Percentiles rank a stretch among this genome's conserved stretches.
phyloP scores from a whole-genome alignment of 345 rosid species.

The Reutealis trisperma region DNA sequence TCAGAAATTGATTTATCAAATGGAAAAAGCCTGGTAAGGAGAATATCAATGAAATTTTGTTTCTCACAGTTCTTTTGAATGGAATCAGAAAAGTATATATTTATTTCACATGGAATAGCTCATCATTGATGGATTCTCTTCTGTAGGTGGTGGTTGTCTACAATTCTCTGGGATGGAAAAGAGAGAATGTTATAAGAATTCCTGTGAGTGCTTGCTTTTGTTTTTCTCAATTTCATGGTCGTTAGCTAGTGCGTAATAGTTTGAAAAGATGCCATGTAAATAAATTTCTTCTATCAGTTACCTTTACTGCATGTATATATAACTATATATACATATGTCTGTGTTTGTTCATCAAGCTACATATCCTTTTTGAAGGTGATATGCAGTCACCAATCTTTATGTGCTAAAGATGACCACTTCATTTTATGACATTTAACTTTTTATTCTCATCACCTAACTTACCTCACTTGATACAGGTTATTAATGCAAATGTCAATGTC shows the following conservation, averaged over 20 bases:
- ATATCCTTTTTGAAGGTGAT: background rate
- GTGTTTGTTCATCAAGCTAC: background rate
- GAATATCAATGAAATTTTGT: background rate
- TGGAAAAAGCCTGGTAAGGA: constrained; percentile 33
- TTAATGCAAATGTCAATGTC: constrained; percentile 51
- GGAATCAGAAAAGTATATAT: background rate
- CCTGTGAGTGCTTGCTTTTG: constrained; percentile 58
- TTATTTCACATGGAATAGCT: background rate
- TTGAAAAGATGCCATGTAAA: background rate
- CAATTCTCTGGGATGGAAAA: constrained; percentile 91
- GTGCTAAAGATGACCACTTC: background rate
- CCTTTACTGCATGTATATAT: background rate
- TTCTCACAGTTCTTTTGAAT: background rate
- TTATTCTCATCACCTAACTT: background rate
- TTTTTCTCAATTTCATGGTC: background rate
- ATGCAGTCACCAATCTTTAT: background rate
- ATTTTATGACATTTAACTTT: background rate
- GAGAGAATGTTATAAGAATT: constrained; percentile 73
- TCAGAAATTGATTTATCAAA: constrained; percentile 41
- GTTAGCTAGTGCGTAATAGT: background rate
- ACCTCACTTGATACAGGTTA: constrained; percentile 50
- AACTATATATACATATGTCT: no score
- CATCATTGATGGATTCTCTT: constrained; percentile 6
- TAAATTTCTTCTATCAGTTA: background rate
- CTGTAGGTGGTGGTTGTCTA: constrained; percentile 70